Percentiles rank a stretch among this genome's conserved stretches.
Conservation (phyloP, 495 filamentous ascomycete genomes). For the Hypomontagnella submonticulosa region DNA sequence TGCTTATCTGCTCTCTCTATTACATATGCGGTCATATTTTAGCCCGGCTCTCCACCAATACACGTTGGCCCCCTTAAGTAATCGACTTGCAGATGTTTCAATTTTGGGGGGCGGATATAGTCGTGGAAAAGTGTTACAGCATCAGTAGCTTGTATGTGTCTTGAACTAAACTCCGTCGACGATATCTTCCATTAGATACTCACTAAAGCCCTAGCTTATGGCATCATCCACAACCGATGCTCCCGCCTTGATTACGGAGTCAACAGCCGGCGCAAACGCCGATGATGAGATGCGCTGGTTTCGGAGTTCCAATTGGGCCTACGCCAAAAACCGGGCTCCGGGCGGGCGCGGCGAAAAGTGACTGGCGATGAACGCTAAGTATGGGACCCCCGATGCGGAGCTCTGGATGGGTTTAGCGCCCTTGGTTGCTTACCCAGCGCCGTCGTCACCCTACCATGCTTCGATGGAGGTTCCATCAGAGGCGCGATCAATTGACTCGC, state of each 20-base stretch:
- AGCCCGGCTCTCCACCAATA: slow-evolving; percentile 1
- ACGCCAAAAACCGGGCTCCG: background rate
- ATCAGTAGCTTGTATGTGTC: background rate
- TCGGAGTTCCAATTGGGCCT: slow-evolving; percentile 1
- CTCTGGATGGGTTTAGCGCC: background rate
- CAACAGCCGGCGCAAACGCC: slow-evolving; percentile 8
- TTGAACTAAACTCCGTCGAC: slow-evolving; percentile 28
- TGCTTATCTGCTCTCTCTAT: background rate
- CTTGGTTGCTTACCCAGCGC: background rate
- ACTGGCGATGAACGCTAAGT: background rate
- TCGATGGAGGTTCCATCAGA: background rate
- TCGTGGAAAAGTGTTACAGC: background rate
- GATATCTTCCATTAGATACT: background rate
- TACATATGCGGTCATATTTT: slow-evolving; percentile 33
- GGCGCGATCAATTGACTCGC: background rate
- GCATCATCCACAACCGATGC: too few species aligned
- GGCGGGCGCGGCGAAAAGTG: slow-evolving; percentile 1
- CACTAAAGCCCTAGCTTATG: background rate
- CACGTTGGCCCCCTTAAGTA: background rate
- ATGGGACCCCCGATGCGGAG: background rate
- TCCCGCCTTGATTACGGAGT: background rate
- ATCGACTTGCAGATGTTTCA: background rate
- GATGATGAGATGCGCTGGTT: background rate
- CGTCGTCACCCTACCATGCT: background rate
- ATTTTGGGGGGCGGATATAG: background rate